A percentile compares a stretch with the other conserved stretches of the same genome.
phyloP scores from a whole-genome alignment of 768 basidiomycete species.

The Strobilomyces echinocephalus region DNA sequence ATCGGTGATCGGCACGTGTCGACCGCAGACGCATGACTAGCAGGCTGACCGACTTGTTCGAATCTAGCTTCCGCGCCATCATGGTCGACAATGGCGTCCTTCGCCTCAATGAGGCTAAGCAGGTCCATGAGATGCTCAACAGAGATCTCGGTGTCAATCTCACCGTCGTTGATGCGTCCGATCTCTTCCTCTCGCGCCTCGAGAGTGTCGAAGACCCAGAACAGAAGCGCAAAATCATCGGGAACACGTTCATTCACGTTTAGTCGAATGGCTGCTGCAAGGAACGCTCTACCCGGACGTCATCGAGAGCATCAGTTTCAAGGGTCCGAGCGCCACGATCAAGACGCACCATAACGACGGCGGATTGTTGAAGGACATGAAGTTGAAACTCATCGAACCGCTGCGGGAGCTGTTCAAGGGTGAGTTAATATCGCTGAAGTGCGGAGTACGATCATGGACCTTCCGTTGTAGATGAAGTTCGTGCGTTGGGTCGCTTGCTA shows the following conservation, averaged over 20 bases:
- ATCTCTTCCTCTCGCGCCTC: slow-evolving; percentile 85
- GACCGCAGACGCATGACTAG: not conserved
- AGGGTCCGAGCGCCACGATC: slow-evolving; percentile 97
- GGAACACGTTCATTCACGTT: slow-evolving; percentile 98
- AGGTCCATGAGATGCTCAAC: slow-evolving; percentile 92
- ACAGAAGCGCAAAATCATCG: slow-evolving; percentile 95
- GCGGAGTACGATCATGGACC: not conserved
- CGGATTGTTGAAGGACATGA: slow-evolving; percentile 94
- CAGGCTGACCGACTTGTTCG: not conserved
- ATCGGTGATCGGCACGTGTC: slow-evolving; percentile 83
- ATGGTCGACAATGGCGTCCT: slow-evolving; percentile 99
- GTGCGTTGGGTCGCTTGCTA: slow-evolving; percentile 85
- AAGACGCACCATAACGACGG: slow-evolving; percentile 99
- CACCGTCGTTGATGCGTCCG: slow-evolving; percentile 93
- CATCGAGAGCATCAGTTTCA: slow-evolving; percentile 99
- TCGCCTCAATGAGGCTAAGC: slow-evolving; percentile 82
- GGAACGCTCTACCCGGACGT: slow-evolving; percentile 99
- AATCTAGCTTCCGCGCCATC: slow-evolving; percentile 79
- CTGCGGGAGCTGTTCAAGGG: slow-evolving; percentile 98
- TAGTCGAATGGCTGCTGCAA: slow-evolving; percentile 95
- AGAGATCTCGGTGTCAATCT: slow-evolving; percentile 93
- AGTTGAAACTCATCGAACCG: slow-evolving; percentile 96
- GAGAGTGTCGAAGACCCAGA: slow-evolving; percentile 94
- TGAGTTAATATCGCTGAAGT: slow-evolving; percentile 29
- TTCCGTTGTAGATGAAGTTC: slow-evolving; percentile 76